These are phyloP conservation scores for Dryas drummondii DNA, from an alignment of 306 rosid genomes.

Conservation along the genomic window DNA sequence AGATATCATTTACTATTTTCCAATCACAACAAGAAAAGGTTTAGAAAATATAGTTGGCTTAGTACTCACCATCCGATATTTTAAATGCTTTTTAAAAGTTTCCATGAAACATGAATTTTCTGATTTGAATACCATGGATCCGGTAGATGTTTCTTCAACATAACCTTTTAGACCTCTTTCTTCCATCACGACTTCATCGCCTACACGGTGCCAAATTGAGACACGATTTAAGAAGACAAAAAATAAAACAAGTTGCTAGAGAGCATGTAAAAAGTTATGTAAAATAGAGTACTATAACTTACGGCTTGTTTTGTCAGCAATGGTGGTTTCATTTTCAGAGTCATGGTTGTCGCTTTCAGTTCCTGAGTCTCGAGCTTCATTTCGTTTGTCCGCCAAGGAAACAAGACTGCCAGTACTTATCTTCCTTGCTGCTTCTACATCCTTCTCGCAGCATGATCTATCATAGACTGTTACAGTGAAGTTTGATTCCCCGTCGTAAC, in stretches of 20 bases:
- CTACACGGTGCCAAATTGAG: not conserved
- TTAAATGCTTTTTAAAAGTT: not conserved
- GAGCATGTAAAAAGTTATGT: not conserved
- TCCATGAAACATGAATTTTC: not conserved
- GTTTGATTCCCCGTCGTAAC: conserved; percentile 55
- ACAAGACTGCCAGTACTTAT: too few relatives aligned
- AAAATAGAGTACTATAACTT: not conserved
- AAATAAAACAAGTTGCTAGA: not conserved
- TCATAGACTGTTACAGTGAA: conserved; percentile 51
- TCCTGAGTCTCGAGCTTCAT: not conserved
- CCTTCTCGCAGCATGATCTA: not conserved
- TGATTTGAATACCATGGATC: conserved; percentile 6
- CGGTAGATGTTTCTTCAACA: not conserved
- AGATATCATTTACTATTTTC: not conserved
- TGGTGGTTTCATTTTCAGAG: not conserved
- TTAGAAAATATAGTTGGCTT: not conserved
- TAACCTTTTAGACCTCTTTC: not conserved
- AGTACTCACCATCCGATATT: conserved; percentile 5
- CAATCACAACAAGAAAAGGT: not conserved
- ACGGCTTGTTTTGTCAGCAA: not conserved
- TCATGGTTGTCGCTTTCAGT: not conserved
- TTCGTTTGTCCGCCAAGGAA: not conserved
- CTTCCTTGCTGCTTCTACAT: not conserved
- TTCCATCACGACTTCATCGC: not conserved
- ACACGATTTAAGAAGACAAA: not conserved